Percentiles rank a stretch among this genome's conserved stretches.
These are phyloP conservation scores for Glonium stellatum DNA, from an alignment of 495 filamentous ascomycete species.

Conservation along the genomic window DNA sequence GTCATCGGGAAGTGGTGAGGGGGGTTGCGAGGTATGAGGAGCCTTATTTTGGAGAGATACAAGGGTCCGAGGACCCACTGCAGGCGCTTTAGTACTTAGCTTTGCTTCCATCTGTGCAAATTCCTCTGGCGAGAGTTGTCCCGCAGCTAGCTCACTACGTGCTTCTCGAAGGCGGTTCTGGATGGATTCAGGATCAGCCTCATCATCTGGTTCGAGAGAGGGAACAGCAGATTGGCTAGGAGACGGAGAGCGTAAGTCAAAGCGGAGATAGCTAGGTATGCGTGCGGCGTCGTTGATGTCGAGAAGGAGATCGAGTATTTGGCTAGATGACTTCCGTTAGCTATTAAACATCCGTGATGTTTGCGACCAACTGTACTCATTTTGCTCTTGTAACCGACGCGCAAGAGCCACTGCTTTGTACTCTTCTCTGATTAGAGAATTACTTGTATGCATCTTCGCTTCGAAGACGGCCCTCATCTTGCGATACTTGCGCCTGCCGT, in stretches of 20 bases:
- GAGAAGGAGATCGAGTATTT: slow-evolving; percentile 56
- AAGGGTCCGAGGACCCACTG: slow-evolving; percentile 24
- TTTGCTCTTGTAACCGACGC: slow-evolving; percentile 74
- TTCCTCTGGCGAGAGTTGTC: slow-evolving; percentile 36
- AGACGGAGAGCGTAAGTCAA: slow-evolving; percentile 43
- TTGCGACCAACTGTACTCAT: slow-evolving; percentile 53
- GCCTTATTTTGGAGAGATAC: slow-evolving; percentile 9
- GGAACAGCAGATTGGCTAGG: slow-evolving; percentile 39
- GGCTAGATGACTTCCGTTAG: slow-evolving; percentile 9
- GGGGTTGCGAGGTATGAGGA: slow-evolving; percentile 17
- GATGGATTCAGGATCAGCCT: slow-evolving; percentile 37
- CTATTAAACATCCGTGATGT: neutral
- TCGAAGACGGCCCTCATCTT: slow-evolving; percentile 88
- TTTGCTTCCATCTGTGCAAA: slow-evolving; percentile 20
- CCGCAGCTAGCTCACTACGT: slow-evolving; percentile 39
- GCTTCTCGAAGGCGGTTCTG: slow-evolving; percentile 43
- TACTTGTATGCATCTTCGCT: slow-evolving; percentile 69
- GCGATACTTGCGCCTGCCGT: slow-evolving; percentile 62
- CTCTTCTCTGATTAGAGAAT: slow-evolving; percentile 68
- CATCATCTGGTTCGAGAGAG: slow-evolving; percentile 37
- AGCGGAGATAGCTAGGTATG: slow-evolving; percentile 66
- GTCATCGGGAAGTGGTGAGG: slow-evolving; percentile 16
- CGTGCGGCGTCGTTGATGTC: slow-evolving; percentile 76
- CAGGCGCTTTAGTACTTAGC: slow-evolving; percentile 18
- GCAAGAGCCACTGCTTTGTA: slow-evolving; percentile 68